Evolutionary conservation across 805 yeast genomes (phyloP).

Genomic region (Myxozyma monticola): DNA sequence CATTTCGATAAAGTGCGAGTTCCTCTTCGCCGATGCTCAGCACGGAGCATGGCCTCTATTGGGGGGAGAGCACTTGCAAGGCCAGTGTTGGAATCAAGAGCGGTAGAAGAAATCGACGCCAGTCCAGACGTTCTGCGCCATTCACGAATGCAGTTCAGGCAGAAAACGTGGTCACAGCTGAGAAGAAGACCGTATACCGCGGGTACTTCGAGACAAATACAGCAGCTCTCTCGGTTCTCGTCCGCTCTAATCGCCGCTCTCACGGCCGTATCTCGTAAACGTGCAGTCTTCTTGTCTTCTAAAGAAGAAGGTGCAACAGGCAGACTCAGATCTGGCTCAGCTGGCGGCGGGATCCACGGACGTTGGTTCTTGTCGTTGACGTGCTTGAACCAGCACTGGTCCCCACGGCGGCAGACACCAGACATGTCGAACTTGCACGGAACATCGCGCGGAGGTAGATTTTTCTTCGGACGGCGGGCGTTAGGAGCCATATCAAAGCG

Average conservation of each 20-base stretch:
- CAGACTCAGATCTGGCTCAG: neutral
- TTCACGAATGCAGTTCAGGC: slow-evolving; percentile 17
- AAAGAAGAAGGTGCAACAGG: no score
- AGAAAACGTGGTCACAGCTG: slow-evolving; percentile 20
- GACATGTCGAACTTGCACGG: slow-evolving; percentile 27
- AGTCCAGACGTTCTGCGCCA: slow-evolving; percentile 14
- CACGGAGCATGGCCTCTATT: neutral
- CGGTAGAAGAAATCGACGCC: no score
- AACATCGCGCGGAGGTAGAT: slow-evolving; percentile 19
- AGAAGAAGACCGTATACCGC: slow-evolving; percentile 16
- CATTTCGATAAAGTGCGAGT: slow-evolving; percentile 12
- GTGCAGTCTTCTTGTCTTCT: neutral
- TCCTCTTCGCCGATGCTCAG: neutral
- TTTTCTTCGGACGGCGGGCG: no score
- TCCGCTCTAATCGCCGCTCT: neutral
- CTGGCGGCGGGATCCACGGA: no score
- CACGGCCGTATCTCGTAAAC: neutral
- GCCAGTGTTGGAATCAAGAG: no score
- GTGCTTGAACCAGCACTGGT: slow-evolving; percentile 26
- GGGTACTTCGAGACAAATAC: slow-evolving; percentile 21
- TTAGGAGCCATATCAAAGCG: no score
- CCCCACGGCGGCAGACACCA: slow-evolving; percentile 22
- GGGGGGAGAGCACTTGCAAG: neutral
- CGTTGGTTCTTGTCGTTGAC: no score
- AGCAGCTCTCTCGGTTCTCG: neutral